These are phyloP conservation scores for Leucosporidium creatinivorum DNA, from an alignment of 768 basidiomycete species.

Conservation along the genomic window DNA sequence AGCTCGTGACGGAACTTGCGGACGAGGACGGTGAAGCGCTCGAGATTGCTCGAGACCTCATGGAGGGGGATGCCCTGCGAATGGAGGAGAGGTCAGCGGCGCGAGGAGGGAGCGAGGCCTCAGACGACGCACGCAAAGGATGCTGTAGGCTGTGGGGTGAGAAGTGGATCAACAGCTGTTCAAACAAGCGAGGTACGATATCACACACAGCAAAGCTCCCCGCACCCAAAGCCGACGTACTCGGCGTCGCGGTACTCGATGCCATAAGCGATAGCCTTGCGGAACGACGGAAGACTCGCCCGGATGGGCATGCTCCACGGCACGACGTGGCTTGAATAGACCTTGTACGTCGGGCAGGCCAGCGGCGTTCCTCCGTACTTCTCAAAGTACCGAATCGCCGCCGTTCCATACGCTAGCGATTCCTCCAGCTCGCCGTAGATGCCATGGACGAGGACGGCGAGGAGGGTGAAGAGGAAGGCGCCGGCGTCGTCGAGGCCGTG, in stretches of 20 bases:
- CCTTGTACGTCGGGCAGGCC: constrained; percentile 31
- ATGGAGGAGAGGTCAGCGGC: constrained; percentile 1
- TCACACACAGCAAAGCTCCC: constrained; percentile 8
- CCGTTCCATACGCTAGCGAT: constrained; percentile 16
- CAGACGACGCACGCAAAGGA: neutral
- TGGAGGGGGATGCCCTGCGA: constrained; percentile 12
- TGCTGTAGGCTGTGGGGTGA: neutral
- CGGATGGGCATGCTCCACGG: constrained; percentile 11
- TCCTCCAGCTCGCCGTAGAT: constrained; percentile 4
- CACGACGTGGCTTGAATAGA: constrained; percentile 22
- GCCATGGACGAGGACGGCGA: constrained; percentile 18
- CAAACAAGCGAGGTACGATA: neutral
- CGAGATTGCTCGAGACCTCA: constrained; percentile 18
- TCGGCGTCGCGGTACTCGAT: constrained; percentile 25
- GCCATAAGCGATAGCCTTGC: constrained; percentile 10
- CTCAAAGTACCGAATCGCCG: constrained; percentile 21
- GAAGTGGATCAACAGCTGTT: neutral
- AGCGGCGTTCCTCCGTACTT: constrained; percentile 16
- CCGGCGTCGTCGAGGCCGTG: constrained; percentile 24
- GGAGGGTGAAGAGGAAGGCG: constrained; percentile 26
- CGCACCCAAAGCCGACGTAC: constrained; percentile 24
- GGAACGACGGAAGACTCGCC: constrained; percentile 13
- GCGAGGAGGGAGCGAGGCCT: neutral
- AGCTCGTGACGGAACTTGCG: constrained; percentile 31
- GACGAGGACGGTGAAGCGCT: constrained; percentile 27